phyloP scores from a whole-genome alignment of 345 rosid species.

The Populus simonii region DNA sequence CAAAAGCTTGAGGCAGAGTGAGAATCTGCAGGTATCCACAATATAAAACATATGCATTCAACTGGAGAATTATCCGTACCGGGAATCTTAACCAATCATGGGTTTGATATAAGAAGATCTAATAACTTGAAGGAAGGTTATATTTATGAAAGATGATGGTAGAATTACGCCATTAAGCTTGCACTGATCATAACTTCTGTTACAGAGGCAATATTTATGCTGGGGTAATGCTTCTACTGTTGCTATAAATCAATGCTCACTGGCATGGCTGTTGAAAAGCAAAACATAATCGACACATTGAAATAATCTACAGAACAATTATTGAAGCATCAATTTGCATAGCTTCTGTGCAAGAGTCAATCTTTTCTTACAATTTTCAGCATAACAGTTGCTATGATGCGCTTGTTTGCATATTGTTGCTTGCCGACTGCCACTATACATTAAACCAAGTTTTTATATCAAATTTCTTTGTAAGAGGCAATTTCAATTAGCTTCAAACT shows the following conservation, averaged over 20 bases:
- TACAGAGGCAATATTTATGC: not conserved
- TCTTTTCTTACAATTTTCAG: not conserved
- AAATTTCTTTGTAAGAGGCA: not conserved
- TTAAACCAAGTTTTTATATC: not conserved
- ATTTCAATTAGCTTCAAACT: not conserved
- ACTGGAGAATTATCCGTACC: not conserved
- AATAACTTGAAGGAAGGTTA: not conserved
- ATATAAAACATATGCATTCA: not conserved
- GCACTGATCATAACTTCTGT: not conserved
- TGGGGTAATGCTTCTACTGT: not conserved
- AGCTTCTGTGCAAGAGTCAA: not conserved
- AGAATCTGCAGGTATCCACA: slow-evolving; percentile 70
- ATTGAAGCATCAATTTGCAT: not conserved
- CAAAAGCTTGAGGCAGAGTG: slow-evolving; percentile 90
- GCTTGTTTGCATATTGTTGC: not conserved
- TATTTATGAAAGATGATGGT: not conserved
- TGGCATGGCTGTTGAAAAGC: not conserved
- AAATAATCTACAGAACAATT: not conserved
- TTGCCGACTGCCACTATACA: not conserved
- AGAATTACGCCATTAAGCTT: not conserved
- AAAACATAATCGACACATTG: not conserved
- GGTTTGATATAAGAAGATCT: not conserved
- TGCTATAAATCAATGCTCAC: not conserved
- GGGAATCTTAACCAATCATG: not conserved
- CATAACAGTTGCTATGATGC: not conserved